A percentile compares a stretch with the other conserved stretches of the same genome.
These are phyloP conservation scores for Cubamyces lactineus DNA, from an alignment of 768 basidiomycete genomes.

Conservation along the genomic window DNA sequence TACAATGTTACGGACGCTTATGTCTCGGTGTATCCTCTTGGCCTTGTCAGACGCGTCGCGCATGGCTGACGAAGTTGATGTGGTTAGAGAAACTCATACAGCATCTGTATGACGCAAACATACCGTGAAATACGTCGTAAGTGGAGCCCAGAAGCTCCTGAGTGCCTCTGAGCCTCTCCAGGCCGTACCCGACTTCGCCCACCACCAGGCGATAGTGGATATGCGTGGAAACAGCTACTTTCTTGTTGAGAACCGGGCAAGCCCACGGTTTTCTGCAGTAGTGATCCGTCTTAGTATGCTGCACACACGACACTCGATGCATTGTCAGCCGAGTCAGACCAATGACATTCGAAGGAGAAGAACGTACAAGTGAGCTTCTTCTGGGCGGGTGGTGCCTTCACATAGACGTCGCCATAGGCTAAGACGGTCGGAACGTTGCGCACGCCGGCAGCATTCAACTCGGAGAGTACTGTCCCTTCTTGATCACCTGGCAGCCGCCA, in stretches of 20 bases:
- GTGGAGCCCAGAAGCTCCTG: conserved; percentile 10
- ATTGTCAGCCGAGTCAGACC: not conserved
- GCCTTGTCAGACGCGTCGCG: not conserved
- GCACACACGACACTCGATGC: not conserved
- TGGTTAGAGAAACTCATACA: not conserved
- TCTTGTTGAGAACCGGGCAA: not conserved
- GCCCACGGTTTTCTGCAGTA: not conserved
- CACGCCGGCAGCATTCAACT: not conserved
- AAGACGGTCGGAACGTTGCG: conserved; percentile 4
- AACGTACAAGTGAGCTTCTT: not conserved
- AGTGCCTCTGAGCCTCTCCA: conserved; percentile 7
- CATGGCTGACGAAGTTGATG: conserved; percentile 3
- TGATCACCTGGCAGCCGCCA: not conserved
- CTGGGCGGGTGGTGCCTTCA: not conserved
- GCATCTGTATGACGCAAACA: not conserved
- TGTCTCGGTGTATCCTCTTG: not conserved
- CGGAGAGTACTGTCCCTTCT: not conserved
- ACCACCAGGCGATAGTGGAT: conserved; percentile 15
- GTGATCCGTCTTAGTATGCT: not conserved
- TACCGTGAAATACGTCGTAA: conserved; percentile 10
- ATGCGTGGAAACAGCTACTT: not conserved
- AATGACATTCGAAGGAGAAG: not conserved
- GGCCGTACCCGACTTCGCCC: conserved; percentile 10
- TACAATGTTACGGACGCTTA: conserved; percentile 16
- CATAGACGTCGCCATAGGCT: conserved; percentile 2